These are phyloP conservation scores for Iris pallida DNA, from an alignment of 116 monocot genomes.

Conservation along the genomic window DNA sequence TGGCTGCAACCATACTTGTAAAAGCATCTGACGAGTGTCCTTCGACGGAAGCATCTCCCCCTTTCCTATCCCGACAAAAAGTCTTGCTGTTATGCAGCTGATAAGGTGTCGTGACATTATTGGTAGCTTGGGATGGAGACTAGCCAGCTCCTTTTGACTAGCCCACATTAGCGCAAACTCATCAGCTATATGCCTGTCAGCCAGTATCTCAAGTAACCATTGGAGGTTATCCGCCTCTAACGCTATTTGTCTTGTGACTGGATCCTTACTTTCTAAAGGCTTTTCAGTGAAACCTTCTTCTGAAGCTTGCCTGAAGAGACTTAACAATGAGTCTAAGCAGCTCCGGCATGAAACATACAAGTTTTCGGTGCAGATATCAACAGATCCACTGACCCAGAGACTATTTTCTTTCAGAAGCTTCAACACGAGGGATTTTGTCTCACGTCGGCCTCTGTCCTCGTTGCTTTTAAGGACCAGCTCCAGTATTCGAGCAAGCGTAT, in stretches of 20 bases:
- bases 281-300: conserved; percentile 35
- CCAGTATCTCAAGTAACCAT: conserved; percentile 78
- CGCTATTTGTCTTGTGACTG: conserved; percentile 42
- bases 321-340: conserved; percentile 56
- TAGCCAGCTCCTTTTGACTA: conserved; percentile 51
- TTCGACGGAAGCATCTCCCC: conserved; percentile 88
- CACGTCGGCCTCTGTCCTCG: conserved; percentile 71
- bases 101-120: conserved; percentile 62
- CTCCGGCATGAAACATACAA: conserved; percentile 53
- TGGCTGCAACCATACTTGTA: conserved; percentile 76
- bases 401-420: conserved; percentile 81
- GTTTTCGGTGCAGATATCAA: conserved; percentile 47
- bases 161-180: conserved; percentile 72
- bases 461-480: conserved; percentile 80
- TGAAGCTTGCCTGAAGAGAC: conserved; percentile 49
- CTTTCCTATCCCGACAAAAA: conserved; percentile 77
- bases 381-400: conserved; percentile 35
- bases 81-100: conserved; percentile 73
- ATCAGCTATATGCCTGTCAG: conserved; percentile 59
- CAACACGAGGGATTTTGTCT: conserved; percentile 76
- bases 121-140: conserved; percentile 54
- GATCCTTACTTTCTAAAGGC: conserved; percentile 44
- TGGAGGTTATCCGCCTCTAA: conserved; percentile 78
- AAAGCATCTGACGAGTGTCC: conserved; percentile 54
- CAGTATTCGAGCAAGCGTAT: conserved; percentile 59